Evolutionary conservation across 805 yeast species (phyloP), one percentile per base, ranked within the genome.

Genomic region (Zygosaccharomyces rouxii): DNA sequence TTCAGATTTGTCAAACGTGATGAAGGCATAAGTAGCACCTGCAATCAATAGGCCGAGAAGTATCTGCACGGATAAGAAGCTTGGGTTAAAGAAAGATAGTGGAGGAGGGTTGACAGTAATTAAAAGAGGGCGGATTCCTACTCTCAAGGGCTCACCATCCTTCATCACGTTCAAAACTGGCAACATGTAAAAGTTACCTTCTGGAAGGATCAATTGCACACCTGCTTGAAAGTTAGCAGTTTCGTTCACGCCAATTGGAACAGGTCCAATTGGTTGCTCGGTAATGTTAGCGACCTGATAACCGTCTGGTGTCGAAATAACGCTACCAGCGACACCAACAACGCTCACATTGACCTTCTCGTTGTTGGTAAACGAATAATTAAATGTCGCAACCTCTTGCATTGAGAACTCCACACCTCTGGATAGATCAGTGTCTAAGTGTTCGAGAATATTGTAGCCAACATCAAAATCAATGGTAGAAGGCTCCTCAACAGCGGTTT

Each of bases 21-120:
- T 18, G 10, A 35, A 30, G 28, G 71, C 63, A 66, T 81, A 84
- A 38, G 71, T 81, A 41, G 76, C 56, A 37, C 70, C 77, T 44
- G 71, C 81, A 25, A 82, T 46, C 16, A 82, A 64, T 19, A 69
- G 75, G 3, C 71, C 56, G 49, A 87, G 68, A 22, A 86, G 55
- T 13, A 79, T 44, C 62, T 81, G 84, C 55, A 85, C 76, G 30
- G 85, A 64, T 50, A 88, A 62, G 60, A 89, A 77, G 67, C 83
- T 81, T 11, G 90, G 94, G 63, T 86, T 79, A 69, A 84, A 81
- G 46, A 83, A 54, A 0, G 95, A 83, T 57, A 89, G 71, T 48
- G 83, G 76, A 31, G 76, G 77, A 58, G 89, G 96, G 9, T 67
- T 67, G 48, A 89, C 77, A 19, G 71, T 64, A 39, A 86, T 70